These are phyloP conservation scores for Tilletia caries DNA, from an alignment of 1,284 basidiomycete species.

Conservation along the genomic window DNA sequence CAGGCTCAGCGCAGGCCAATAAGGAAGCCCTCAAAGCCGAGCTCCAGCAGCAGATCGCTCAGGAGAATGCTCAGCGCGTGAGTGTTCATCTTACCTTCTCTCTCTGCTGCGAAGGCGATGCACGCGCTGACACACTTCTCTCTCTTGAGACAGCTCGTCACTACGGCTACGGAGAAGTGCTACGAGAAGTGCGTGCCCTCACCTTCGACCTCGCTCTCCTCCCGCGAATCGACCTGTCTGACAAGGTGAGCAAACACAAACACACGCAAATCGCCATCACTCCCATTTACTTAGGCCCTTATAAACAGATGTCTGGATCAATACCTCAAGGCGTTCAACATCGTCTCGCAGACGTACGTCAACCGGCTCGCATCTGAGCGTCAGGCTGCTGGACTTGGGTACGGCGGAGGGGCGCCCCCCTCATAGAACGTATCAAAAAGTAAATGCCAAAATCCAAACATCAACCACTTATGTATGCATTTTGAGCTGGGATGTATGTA, in stretches of 20 bases:
- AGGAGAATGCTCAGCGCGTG: constrained; percentile 10
- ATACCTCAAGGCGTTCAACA: constrained; percentile 32
- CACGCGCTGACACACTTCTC: neutral
- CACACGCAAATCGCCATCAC: too few relatives aligned
- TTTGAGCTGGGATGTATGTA: neutral
- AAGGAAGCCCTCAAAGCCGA: constrained; percentile 12
- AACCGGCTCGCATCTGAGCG: constrained; percentile 38
- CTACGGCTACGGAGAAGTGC: constrained; percentile 51
- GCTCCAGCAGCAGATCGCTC: constrained; percentile 1
- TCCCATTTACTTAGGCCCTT: neutral
- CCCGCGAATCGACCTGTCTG: constrained; percentile 48
- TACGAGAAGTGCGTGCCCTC: constrained; percentile 47
- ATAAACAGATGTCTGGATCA: neutral
- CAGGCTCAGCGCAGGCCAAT: constrained; percentile 2
- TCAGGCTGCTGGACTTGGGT: neutral
- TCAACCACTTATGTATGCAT: neutral
- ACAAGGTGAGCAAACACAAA: neutral
- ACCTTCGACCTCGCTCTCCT: constrained; percentile 37
- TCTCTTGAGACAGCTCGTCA: constrained; percentile 34
- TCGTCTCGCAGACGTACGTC: constrained; percentile 44
- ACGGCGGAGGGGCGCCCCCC: neutral
- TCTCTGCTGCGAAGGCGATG: neutral
- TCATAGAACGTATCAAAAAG: too few relatives aligned
- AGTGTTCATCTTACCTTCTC: neutral
- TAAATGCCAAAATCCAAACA: neutral